These are phyloP conservation scores for Kwoniella bestiolae DNA, from an alignment of 768 basidiomycete species.

Conservation along the genomic window DNA sequence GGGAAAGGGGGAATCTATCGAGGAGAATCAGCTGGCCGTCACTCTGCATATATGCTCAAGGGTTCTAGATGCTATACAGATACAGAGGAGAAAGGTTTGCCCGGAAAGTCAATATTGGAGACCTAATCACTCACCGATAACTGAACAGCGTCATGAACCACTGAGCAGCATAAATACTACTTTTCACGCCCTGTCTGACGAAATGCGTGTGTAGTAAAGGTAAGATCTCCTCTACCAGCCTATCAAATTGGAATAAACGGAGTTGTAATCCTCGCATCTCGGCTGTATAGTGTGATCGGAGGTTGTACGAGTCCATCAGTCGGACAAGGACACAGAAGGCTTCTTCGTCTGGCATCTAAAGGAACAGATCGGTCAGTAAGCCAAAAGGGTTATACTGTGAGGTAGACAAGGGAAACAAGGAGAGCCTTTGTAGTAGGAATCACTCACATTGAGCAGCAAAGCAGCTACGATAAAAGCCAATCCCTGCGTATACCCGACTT, in stretches of 20 bases:
- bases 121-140: conserved; percentile 82
- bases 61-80: too few relatives aligned
- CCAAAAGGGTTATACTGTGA: background rate
- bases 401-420: background rate
- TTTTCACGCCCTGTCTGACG: conserved; percentile 89
- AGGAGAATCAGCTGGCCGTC: too few relatives aligned
- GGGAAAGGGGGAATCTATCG: conserved; percentile 92
- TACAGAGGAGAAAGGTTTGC: too few relatives aligned
- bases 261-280: conserved; percentile 98
- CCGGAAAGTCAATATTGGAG: too few relatives aligned
- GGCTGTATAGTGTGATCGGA: conserved; percentile 95
- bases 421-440: background rate
- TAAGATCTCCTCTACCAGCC: conserved; percentile 85
- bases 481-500: conserved; percentile 98
- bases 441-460: conserved; percentile 79
- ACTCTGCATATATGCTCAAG: too few relatives aligned
- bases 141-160: conserved; percentile 99
- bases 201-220: conserved; percentile 94
- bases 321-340: conserved; percentile 94
- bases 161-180: conserved; percentile 97
- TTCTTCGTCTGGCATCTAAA: conserved; percentile 98
- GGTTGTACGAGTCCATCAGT: conserved; percentile 93
- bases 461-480: conserved; percentile 95
- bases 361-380: background rate
- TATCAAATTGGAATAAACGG: conserved; percentile 89